phyloP scores from a whole-genome alignment of 129 eudicot genomes.

The Dittrichia graveolens region DNA sequence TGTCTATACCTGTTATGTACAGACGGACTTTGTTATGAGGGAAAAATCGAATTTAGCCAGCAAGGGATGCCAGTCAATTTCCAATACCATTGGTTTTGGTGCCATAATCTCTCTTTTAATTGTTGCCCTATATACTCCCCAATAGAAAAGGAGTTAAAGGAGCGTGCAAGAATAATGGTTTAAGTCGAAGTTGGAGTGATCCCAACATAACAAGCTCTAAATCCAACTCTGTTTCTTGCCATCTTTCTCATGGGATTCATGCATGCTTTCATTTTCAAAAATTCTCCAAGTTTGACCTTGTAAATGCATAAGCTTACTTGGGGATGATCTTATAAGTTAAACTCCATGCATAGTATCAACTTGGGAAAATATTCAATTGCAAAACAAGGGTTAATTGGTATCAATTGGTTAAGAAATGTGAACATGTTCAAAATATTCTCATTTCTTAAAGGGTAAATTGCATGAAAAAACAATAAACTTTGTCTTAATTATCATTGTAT shows the following conservation, averaged over 20 bases:
- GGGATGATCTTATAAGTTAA: constrained; percentile 12
- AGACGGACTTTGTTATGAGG: too few species aligned
- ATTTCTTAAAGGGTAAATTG: too few species aligned
- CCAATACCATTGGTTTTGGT: background rate
- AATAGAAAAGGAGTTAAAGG: constrained; percentile 18
- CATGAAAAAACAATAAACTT: too few species aligned
- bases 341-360: constrained; percentile 18
- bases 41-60: background rate
- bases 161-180: constrained; percentile 19
- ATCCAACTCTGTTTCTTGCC: constrained; percentile 29
- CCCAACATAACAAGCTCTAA: constrained; percentile 37
- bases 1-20: too few species aligned
- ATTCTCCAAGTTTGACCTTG: constrained; percentile 34
- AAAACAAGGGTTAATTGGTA: background rate
- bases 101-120: constrained; percentile 28
- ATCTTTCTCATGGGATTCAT: constrained; percentile 19
- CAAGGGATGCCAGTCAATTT: background rate
- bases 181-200: constrained; percentile 29
- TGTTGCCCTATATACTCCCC: background rate
- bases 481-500: too few species aligned
- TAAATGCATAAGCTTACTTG: background rate
- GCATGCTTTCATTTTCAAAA: constrained; percentile 32
- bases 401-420: background rate
- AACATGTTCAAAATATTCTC: background rate
- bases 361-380: background rate